Evolutionary conservation across 768 basidiomycete species (phyloP).

Genomic region (Tulasnella sp.): DNA sequence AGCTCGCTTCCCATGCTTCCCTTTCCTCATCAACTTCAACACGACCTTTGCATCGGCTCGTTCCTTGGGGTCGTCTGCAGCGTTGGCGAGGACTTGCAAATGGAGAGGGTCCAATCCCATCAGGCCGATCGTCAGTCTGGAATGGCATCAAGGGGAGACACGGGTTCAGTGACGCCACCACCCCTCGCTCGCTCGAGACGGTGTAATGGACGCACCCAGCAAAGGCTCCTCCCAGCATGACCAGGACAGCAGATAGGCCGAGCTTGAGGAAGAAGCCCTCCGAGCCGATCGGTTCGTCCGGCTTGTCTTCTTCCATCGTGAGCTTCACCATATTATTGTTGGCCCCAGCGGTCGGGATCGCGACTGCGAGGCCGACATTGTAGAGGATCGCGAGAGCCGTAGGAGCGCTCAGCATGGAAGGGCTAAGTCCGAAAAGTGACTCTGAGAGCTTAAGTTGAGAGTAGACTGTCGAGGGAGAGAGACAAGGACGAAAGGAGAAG

Average conservation of each 20-base stretch:
- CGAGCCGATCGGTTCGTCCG: conserved; percentile 29
- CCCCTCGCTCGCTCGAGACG: too few relatives aligned
- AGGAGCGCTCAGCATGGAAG: too few relatives aligned
- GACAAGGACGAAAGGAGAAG: too few relatives aligned
- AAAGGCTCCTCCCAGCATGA: conserved; percentile 82
- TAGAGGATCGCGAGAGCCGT: too few relatives aligned
- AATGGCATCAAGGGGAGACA: too few relatives aligned
- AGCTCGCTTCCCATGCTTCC: conserved; percentile 81
- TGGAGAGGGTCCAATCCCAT: conserved; percentile 93
- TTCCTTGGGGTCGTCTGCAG: conserved; percentile 61
- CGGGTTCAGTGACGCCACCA: too few relatives aligned
- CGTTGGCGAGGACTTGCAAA: conserved; percentile 69
- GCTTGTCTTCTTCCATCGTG: too few relatives aligned
- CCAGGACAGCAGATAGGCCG: conserved; percentile 49
- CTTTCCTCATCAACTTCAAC: conserved; percentile 40
- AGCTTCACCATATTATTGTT: too few relatives aligned
- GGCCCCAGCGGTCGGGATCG: too few relatives aligned
- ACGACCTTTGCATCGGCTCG: conserved; percentile 64
- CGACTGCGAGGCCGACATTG: conserved; percentile 8
- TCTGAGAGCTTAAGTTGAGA: too few relatives aligned
- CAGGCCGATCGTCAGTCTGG: conserved; percentile 77
- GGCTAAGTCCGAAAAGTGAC: too few relatives aligned
- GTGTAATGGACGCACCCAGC: conserved; percentile 83
- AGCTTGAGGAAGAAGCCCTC: conserved; percentile 69
- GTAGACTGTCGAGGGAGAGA: too few relatives aligned